Base-by-base conservation (phyloP, 2,329 filamentous ascomycete species). In the Incumbomyces delicatus region DNA sequence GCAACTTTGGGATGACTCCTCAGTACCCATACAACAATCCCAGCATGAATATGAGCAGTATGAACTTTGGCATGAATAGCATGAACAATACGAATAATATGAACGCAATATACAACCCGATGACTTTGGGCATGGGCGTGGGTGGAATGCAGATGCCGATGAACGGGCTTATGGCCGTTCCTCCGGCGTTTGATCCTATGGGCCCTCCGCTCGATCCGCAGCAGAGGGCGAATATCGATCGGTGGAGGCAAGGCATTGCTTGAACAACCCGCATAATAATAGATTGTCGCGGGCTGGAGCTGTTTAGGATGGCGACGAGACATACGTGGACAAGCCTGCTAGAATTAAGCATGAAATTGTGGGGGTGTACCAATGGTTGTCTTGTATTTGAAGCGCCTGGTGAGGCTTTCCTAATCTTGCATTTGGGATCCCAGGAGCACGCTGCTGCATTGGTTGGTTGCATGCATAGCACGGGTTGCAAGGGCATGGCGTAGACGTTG, bases 191-290 rank as follows among this genome's bases (percentile, higher is more conserved):
- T 31, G 54, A 53, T 38, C 55, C 58, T 53, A 57, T 58, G 22
- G 58, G 62, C 48, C 61, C 59, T 22, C 57, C 59, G n/a, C 63
- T 74, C 58, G 68, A 76, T 57, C 63, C 68, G 3, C 65, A 65
- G 44, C 74, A 77, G 57, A 65, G 74, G 45, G 75, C 73, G 49
- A 65, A 74, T 49, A 78, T 81, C 61, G 75, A 80, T 64, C 73
- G 70, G 30, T 81, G 77, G 77, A 70, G 77, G 57, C 54, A 57
- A 45, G 51, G 51, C 17, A 47, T 57, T 48, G 53, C 42, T 10
- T 47, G 46, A 18, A 5, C 8, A 4, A 27, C 4, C 5, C 8
- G 22, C 8, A 27, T 8, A 8, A 27, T 27, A 27, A 8, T 27
- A 27, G 22, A 27, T 27, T n/a, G 22, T 5, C 22, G 5, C 8